Evolutionary conservation across 2,329 filamentous ascomycete genomes (phyloP), one percentile per base, ranked within the genome.

Genomic region (Hymenoscyphus linearis): DNA sequence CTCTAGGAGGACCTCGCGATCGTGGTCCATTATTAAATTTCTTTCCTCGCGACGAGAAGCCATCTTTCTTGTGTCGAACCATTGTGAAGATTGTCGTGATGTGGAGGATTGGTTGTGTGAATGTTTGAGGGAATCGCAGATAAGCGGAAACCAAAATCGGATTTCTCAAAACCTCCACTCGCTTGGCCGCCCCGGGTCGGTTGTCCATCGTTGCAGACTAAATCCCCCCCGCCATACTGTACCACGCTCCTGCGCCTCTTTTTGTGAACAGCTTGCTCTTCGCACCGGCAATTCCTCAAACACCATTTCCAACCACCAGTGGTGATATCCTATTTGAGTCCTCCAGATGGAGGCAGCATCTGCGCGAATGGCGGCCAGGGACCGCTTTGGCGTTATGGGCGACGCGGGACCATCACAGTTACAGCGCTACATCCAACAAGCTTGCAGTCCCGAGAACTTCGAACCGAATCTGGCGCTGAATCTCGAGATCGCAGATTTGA

Each of bases 1-100:
- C 72, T 71, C 77, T 79, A 67, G 80, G 81, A 67, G 80, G 81
- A 62, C 80, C 78, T 64, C 81, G 79, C 65, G 81, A 78, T 65
- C 85, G 81, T 64, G 85, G 81, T 14, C 80, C 77, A 63, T 84
- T 82, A 68, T 79, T 78, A 70, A 82, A 83, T 76, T 89, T 91
- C 74, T 91, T 92, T 72, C 90, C 88, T 62, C 67, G 58, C 4
- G 82, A 82, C 59, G 83, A 80, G 73, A 87, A 85, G 69, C 83
- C 83, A 76, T 97, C 93, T 77, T 98, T 98, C 78, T 97, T 98
- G 77, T 97, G 93, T 63, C 93, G 91, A 59, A 97, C 92, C 93
- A 96, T 97, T 14, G 52, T 70, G 56, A 52, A 18, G 35, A 36
- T 37, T 16, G 57, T 37, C 37, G 34, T 52, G 47, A 52, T 58